Conservation (phyloP, 257 asterid species). For the Plantago major region DNA sequence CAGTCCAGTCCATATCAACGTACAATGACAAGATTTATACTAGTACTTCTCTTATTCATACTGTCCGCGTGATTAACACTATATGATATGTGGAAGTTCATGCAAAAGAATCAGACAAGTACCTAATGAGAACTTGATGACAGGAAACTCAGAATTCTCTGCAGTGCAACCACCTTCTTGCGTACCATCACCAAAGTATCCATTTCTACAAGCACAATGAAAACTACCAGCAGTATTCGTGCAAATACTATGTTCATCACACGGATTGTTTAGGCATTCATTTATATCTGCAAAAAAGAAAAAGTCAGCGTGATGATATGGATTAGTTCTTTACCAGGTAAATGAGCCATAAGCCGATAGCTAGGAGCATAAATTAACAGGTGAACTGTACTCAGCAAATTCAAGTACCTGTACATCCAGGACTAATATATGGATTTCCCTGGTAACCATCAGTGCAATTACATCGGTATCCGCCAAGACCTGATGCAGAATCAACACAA, state of each 20-base stretch:
- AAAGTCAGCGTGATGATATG: neutral
- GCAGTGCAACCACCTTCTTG: slow-evolving; percentile 27
- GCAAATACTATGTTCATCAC: slow-evolving; percentile 28
- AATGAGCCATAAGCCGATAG: no score
- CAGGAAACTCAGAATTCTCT: slow-evolving; percentile 21
- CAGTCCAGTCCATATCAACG: neutral
- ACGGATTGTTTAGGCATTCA: slow-evolving; percentile 36
- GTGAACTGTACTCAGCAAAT: neutral
- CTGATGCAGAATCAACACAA: slow-evolving; percentile 41
- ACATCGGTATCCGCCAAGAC: slow-evolving; percentile 52
- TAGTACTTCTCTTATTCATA: neutral
- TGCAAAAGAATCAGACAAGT: neutral
- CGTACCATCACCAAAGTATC: slow-evolving; percentile 31
- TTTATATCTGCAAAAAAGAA: slow-evolving; percentile 26
- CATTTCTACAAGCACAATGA: slow-evolving; percentile 23
- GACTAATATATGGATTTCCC: slow-evolving; percentile 53
- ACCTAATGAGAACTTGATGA: slow-evolving; percentile 30
- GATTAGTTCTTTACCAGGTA: no score
- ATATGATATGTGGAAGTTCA: neutral
- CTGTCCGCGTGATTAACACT: no score
- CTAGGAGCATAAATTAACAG: no score
- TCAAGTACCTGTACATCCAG: slow-evolving; percentile 47
- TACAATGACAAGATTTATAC: neutral
- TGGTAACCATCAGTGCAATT: slow-evolving; percentile 42
- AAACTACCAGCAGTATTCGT: slow-evolving; percentile 28